phyloP scores from a whole-genome alignment of 768 basidiomycete genomes.

The Lactarius psammicola region DNA sequence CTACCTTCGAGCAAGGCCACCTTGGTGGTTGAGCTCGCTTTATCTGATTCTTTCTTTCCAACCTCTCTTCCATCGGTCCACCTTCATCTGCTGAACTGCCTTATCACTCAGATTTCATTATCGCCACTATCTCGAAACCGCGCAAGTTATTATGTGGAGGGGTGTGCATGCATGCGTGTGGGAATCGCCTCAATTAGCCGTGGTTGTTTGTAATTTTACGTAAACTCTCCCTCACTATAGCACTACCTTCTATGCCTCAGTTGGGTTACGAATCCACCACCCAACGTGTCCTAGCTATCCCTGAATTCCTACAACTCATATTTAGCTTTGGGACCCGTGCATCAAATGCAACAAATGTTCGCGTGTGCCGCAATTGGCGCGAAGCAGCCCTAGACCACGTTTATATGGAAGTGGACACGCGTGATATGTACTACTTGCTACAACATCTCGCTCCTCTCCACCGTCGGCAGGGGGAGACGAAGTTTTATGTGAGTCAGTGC shows the following conservation, averaged over 20 bases:
- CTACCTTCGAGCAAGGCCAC: slow-evolving; percentile 72
- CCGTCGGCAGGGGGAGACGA: background rate
- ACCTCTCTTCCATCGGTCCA: background rate
- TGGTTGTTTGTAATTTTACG: background rate
- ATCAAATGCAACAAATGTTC: slow-evolving; percentile 21
- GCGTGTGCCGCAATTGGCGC: slow-evolving; percentile 24
- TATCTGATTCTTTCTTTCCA: slow-evolving; percentile 39
- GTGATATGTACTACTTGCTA: slow-evolving; percentile 20
- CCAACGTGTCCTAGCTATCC: slow-evolving; percentile 25
- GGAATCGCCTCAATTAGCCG: background rate
- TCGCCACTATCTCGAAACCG: background rate
- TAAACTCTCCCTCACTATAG: background rate
- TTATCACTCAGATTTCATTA: background rate
- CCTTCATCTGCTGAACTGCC: slow-evolving; percentile 9
- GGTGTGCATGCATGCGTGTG: background rate
- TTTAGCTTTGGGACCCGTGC: slow-evolving; percentile 22
- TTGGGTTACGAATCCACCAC: slow-evolving; percentile 26
- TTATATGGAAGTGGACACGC: slow-evolving; percentile 27
- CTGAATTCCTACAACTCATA: slow-evolving; percentile 25
- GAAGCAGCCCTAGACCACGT: slow-evolving; percentile 24
- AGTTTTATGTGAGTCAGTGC: slow-evolving; percentile 5
- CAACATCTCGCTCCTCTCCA: slow-evolving; percentile 18
- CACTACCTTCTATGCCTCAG: background rate
- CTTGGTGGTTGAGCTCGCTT: slow-evolving; percentile 47
- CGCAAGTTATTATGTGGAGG: background rate